Base-by-base conservation (phyloP, 1,284 basidiomycete genomes). In the Taiwanofungus camphoratus region DNA sequence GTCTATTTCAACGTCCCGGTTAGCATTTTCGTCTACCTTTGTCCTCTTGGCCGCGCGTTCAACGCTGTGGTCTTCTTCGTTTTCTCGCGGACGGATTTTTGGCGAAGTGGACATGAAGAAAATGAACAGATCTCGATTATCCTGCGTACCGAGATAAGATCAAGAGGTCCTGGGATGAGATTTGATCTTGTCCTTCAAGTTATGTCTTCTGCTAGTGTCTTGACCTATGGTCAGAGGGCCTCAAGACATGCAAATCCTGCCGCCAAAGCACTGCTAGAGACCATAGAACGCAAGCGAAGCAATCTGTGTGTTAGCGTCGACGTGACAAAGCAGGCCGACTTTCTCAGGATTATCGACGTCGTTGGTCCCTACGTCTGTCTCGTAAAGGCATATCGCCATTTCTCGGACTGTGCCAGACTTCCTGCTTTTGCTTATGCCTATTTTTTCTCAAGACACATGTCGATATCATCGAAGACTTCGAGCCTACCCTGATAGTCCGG, bases 231-330 rank as follows among this genome's bases (percentile, higher is more conserved):
- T 32, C 66, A 79, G 49, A 76, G 91, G 24, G 79, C 81, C 11
- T 59, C 63, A 15, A 71, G 67, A 29, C 82, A 89, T 53, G 52
- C 58, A 8, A 94, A 93, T 61, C 76, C 83, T 5, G 79, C 91
- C 7, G 90, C 91, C 0, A 82, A 72, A 55, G 65, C 74, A 2
- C 75, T 99, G 4, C 77, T 99, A 11, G 76, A 84, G 59, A 83
- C 83, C 6, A 93, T 98, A 64, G 87, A 83, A 49, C 75, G 86
- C 53, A 99, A 99, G 66, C 74, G 86, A 60, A 79, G 89, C 20
- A 99, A 99, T 64, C 79, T 99, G 16, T 92, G 91, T 43, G 91
- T 99, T 49, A 93, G 90, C 54, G 92, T 99, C 21, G 96, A 99
- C 69, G 92, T 99, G 29, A 91, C 89, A 5, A 85, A 75, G 49